These are phyloP conservation scores for Lobosporangium transversale DNA, from an alignment of 192 early-diverging fungal genomes.

Conservation along the genomic window DNA sequence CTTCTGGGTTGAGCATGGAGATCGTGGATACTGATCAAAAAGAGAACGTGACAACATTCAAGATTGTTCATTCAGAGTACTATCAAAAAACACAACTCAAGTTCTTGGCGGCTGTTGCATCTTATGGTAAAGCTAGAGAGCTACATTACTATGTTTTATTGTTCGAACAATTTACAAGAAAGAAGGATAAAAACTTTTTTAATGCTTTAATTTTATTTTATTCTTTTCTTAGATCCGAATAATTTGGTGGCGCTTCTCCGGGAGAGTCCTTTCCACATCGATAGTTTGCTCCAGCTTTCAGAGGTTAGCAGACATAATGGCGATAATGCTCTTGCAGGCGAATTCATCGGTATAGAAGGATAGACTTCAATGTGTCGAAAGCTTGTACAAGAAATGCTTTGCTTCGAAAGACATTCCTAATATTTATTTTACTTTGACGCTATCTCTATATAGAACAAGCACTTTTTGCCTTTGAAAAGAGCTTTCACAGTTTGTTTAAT, in stretches of 20 bases:
- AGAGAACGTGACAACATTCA: constrained; percentile 57
- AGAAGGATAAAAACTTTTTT: no score
- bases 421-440: not conserved
- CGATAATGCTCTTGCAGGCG: constrained; percentile 80
- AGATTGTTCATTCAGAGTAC: constrained; percentile 72
- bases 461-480: constrained; percentile 85
- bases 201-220: not conserved
- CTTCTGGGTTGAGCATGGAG: constrained; percentile 61
- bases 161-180: not conserved
- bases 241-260: constrained; percentile 72
- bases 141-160: constrained; percentile 5
- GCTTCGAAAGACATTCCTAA: no score
- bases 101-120: constrained; percentile 78
- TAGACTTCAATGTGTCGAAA: not conserved
- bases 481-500: constrained; percentile 84
- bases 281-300: constrained; percentile 83
- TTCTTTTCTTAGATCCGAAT: constrained; percentile 67
- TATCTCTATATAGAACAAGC: constrained; percentile 71
- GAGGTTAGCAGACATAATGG: constrained; percentile 90
- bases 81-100: constrained; percentile 81
- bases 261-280: constrained; percentile 90
- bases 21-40: constrained; percentile 54
- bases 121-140: no score
- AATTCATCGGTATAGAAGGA: constrained; percentile 71
- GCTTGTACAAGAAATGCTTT: not conserved